A percentile compares a stretch with the other conserved stretches of the same genome.
These are phyloP conservation scores for Austroboletus eburneus DNA, from an alignment of 768 basidiomycete genomes.

Conservation along the genomic window DNA sequence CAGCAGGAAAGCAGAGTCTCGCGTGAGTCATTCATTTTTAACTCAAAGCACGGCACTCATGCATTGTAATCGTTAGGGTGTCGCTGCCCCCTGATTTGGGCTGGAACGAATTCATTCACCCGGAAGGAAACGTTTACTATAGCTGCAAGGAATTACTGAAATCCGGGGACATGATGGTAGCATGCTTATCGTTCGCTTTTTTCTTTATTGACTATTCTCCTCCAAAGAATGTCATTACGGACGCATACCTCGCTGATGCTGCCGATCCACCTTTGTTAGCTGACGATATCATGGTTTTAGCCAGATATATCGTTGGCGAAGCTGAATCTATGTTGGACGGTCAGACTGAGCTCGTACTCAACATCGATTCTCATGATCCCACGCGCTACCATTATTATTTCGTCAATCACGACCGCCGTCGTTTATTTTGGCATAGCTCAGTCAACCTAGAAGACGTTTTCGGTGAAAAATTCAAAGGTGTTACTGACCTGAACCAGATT, in stretches of 20 bases:
- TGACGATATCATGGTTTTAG: not conserved
- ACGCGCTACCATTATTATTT: not conserved
- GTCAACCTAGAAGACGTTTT: not conserved
- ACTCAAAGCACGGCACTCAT: not conserved
- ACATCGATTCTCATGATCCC: not conserved
- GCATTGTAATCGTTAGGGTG: not conserved
- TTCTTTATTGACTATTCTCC: not conserved
- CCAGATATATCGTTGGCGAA: not conserved
- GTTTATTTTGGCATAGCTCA: not conserved
- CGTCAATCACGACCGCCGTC: not conserved
- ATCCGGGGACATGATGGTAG: not conserved
- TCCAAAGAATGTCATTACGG: not conserved
- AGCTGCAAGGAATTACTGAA: not conserved
- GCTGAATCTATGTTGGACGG: not conserved
- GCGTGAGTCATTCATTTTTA: not conserved
- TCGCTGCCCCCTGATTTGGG: not conserved
- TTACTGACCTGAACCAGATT: not conserved
- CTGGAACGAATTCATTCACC: not conserved
- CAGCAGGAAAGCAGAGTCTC: not conserved
- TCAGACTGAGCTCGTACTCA: not conserved
- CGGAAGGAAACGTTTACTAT: not conserved
- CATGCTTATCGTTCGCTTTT: no score
- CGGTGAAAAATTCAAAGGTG: not conserved
- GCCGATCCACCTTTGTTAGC: not conserved
- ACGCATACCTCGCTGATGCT: not conserved